phyloP scores from a whole-genome alignment of 2,329 filamentous ascomycete genomes.

The Stachybotrys elegans region DNA sequence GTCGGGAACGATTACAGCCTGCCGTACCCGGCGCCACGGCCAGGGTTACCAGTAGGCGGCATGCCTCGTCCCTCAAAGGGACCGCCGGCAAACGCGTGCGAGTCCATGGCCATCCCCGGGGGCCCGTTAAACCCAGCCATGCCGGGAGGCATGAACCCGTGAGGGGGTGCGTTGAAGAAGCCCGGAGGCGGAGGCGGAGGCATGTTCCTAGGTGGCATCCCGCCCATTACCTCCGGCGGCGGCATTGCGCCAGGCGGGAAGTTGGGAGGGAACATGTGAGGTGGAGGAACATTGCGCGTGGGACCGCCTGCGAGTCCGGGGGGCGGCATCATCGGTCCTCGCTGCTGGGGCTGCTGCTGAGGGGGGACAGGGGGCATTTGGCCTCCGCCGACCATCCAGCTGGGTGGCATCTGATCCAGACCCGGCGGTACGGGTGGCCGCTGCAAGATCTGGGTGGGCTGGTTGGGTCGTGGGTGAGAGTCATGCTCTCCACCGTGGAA shows the following conservation, averaged over 20 bases:
- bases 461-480: constrained; percentile 33
- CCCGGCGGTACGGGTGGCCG: constrained; percentile 57
- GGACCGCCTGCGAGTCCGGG: constrained; percentile 38
- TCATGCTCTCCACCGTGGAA: constrained; percentile 47
- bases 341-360: constrained; percentile 17
- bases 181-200: constrained; percentile 51
- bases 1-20: constrained; percentile 20
- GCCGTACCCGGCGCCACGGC: constrained; percentile 27
- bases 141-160: constrained; percentile 49
- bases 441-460: constrained; percentile 61
- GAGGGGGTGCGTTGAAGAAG: constrained; percentile 47
- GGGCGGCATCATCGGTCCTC: constrained; percentile 55
- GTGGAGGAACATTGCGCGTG: constrained; percentile 40
- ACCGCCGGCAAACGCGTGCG: constrained; percentile 38
- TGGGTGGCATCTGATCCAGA: constrained; percentile 54
- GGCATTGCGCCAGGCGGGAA: constrained; percentile 47
- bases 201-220: constrained; percentile 49
- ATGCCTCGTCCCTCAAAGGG: constrained; percentile 53
- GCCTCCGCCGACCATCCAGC: constrained; percentile 43
- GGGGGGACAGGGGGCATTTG: constrained; percentile 36
- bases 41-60: constrained; percentile 40
- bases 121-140: constrained; percentile 54
- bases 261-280: constrained; percentile 57
- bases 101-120: constrained; percentile 33
- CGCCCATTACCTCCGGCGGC: constrained; percentile 44